A percentile compares a stretch with the other conserved stretches of the same genome.
Evolutionary conservation across 306 rosid genomes (phyloP).

Genomic region (Vicia sativa): DNA sequence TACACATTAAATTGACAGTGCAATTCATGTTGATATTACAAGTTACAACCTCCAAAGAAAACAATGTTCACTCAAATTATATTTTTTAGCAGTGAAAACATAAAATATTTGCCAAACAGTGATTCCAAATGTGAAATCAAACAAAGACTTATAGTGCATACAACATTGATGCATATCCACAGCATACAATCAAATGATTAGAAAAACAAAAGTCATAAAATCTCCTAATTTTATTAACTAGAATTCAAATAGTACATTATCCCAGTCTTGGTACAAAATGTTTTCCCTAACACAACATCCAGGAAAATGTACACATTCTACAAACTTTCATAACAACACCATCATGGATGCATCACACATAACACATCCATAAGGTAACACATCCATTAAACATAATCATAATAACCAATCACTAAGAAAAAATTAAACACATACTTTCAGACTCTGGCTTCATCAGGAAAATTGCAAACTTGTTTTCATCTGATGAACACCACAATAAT

Average conservation of each 20-base stretch:
- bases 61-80: too few species aligned
- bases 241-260: slow-evolving; percentile 28
- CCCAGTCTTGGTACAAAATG: slow-evolving; percentile 9
- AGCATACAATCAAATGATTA: too few species aligned
- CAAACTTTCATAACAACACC: slow-evolving; percentile 14
- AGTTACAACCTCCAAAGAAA: too few species aligned
- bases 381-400: slow-evolving; percentile 36
- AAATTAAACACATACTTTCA: slow-evolving; percentile 3
- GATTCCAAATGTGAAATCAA: too few species aligned
- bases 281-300: neutral
- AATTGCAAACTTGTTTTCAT: neutral
- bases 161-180: too few species aligned
- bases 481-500: neutral
- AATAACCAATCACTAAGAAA: neutral
- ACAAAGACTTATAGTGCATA: too few species aligned
- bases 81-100: too few species aligned
- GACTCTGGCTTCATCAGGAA: neutral
- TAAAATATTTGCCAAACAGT: too few species aligned
- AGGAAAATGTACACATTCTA: slow-evolving; percentile 27
- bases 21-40: too few species aligned
- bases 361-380: slow-evolving; percentile 36
- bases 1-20: too few species aligned
- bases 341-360: neutral
- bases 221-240: slow-evolving; percentile 23
- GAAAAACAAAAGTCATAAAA: neutral